A percentile compares a stretch with the other conserved stretches of the same genome.
Evolutionary conservation across 1,284 basidiomycete species (phyloP).

Genomic region (Austroboletus rostrupii): DNA sequence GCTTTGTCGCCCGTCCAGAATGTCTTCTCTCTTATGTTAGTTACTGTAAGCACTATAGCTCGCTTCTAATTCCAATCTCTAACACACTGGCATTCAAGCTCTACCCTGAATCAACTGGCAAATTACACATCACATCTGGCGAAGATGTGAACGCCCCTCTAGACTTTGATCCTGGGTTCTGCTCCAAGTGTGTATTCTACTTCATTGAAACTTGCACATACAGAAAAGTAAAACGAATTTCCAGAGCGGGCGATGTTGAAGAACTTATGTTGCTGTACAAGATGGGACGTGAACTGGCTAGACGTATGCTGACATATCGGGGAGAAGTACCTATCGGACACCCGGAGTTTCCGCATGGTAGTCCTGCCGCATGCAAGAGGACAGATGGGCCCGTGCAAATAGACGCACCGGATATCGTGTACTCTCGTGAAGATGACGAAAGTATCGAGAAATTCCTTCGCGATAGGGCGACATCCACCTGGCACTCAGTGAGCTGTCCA

Average conservation of each 20-base stretch:
- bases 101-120: conserved; percentile 29
- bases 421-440: conserved; percentile 54
- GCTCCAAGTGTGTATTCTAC: background rate
- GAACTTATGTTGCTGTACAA: conserved; percentile 9
- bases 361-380: conserved; percentile 38
- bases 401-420: conserved; percentile 46
- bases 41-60: no score
- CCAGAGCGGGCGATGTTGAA: background rate
- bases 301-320: conserved; percentile 53
- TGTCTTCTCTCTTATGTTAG: no score
- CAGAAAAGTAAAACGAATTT: background rate
- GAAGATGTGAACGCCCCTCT: conserved; percentile 17
- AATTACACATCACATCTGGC: conserved; percentile 28
- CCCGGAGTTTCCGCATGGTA: conserved; percentile 47
- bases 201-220: background rate
- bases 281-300: conserved; percentile 22
- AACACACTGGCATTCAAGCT: conserved; percentile 8
- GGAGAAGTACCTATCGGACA: conserved; percentile 47
- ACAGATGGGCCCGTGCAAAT: conserved; percentile 37
- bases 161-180: background rate
- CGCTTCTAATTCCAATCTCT: no score
- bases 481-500: conserved; percentile 46
- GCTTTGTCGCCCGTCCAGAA: no score
- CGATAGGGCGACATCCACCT: conserved; percentile 1
- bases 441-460: conserved; percentile 44